A percentile compares a stretch with the other conserved stretches of the same genome.
Evolutionary conservation across 2,329 filamentous ascomycete genomes (phyloP).

Genomic region (Zymoseptoria tritici): DNA sequence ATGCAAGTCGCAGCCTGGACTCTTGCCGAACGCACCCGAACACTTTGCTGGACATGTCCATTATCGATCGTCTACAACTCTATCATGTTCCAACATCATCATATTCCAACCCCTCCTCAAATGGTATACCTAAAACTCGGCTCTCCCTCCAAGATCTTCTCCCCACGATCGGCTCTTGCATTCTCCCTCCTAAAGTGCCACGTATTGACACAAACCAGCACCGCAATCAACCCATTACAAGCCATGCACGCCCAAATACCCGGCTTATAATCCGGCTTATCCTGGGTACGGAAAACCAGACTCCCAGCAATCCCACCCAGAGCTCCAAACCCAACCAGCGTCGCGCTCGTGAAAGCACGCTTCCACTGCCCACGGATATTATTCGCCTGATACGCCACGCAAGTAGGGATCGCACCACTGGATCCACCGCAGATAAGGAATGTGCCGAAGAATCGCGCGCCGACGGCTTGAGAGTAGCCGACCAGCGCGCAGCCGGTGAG

Average conservation of each 20-base stretch:
- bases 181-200: constrained; percentile 28
- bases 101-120: neutral
- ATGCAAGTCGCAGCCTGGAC: too few species aligned
- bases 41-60: neutral
- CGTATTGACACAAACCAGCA: constrained; percentile 21
- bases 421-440: constrained; percentile 67
- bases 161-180: constrained; percentile 33
- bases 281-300: constrained; percentile 57
- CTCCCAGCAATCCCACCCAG: constrained; percentile 69
- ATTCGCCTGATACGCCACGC: constrained; percentile 73
- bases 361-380: constrained; percentile 85
- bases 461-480: constrained; percentile 53
- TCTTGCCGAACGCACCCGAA: too few species aligned
- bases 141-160: constrained; percentile 33
- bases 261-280: constrained; percentile 38
- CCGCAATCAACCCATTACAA: constrained; percentile 26
- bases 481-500: constrained; percentile 65
- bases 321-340: constrained; percentile 65
- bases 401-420: constrained; percentile 67
- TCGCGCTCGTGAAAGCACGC: constrained; percentile 67
- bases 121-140: constrained; percentile 21
- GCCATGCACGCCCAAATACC: constrained; percentile 62
- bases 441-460: constrained; percentile 63
- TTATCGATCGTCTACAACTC: neutral
- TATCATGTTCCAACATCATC: neutral